Base-by-base conservation (phyloP, 345 rosid genomes). In the Brassica rapa region DNA sequence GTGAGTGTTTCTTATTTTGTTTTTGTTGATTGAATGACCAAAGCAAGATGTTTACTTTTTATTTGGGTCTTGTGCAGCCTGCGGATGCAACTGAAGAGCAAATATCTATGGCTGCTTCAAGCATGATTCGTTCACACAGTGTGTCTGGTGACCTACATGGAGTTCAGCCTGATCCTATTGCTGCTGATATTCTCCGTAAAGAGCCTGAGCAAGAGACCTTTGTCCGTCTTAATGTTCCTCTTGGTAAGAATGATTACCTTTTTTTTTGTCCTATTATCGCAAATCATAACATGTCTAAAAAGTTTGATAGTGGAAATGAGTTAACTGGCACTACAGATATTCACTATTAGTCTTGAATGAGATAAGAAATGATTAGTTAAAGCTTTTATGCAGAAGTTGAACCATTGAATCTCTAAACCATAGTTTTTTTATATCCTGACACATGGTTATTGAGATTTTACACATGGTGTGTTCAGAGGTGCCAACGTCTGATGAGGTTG, bases 181-280 rank as follows among this genome's bases (percentile, higher is more conserved):
- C 99, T 1, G 99, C 99, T 77, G 99, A 96, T 80, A 91, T 96
- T 85, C 84, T 96, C 46, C 89, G 99, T 86, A 96, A 88, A 83
- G 99, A 91, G 83, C 98, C 98, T 2, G 99, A 96, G 87, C 98
- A 96, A 0, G 99, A 93, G 80, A 91, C 89, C 53, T 96, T 96
- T 85, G 92, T 88, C 27, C 93, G 91, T 57, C 98, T 96, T 69
- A 86, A 77, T 67, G 88, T 96, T 73, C 77, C 75, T 68, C 99
- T 97, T 23, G 83, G 78, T 97, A 95, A 91, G 87, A 74, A 35
- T 35, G 0, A 35, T 35, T 35, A 8, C 41, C 2, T 21, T 30
- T 39, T 3, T 37, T 14, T 5, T 35, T 69, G 9, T 70, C 21
- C 32, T 62, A 33, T 62, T 62, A 25, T 5, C 12, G 46, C 14